Evolutionary conservation across 73 alveolate species (phyloP).

Genomic region (Effrenium voratum): DNA sequence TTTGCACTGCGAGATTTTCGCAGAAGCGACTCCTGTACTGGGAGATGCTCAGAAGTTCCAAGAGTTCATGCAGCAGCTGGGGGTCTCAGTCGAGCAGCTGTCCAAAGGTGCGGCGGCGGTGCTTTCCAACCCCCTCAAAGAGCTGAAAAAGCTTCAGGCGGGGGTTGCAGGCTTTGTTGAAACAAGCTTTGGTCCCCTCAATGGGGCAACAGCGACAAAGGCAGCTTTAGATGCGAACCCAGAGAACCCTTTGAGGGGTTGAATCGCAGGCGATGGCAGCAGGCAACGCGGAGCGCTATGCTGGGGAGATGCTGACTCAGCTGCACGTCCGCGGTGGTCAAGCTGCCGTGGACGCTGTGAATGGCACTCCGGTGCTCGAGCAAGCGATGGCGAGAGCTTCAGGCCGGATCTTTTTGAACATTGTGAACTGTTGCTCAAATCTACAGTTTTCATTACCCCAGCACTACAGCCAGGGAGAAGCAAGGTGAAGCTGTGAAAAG

Average conservation of each 20-base stretch:
- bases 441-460: too few relatives aligned
- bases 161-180: background rate
- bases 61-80: background rate
- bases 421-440: too few relatives aligned
- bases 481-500: too few relatives aligned
- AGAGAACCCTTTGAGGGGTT: background rate
- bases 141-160: slow-evolving; percentile 6
- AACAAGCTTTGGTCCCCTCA: background rate
- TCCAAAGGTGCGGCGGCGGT: slow-evolving; percentile 22
- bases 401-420: too few relatives aligned
- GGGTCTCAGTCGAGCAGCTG: slow-evolving; percentile 19
- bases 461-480: too few relatives aligned
- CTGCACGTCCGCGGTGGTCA: background rate
- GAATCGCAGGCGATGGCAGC: slow-evolving; percentile 12
- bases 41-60: background rate
- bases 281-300: slow-evolving; percentile 45
- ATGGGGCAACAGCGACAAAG: background rate
- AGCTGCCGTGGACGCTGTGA: background rate
- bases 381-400: too few relatives aligned
- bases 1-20: background rate
- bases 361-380: too few relatives aligned
- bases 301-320: slow-evolving; percentile 17
- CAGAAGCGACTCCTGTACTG: background rate
- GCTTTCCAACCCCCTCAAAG: background rate
- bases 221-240: background rate